phyloP scores from a whole-genome alignment of 2,329 filamentous ascomycete genomes.

The Diaporthe vexans region DNA sequence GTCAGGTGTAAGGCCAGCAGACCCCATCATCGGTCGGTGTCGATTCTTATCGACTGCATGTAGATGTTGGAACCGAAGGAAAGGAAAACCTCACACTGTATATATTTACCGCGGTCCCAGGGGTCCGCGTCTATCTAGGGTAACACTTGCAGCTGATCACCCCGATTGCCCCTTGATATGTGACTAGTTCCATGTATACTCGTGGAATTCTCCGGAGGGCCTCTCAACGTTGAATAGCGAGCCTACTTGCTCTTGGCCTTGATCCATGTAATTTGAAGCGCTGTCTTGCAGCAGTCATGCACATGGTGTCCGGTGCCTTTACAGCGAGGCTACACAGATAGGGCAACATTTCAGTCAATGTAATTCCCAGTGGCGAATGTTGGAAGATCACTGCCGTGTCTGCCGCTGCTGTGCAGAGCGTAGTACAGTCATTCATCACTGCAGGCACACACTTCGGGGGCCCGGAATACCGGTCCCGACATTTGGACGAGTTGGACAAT shows the following conservation, averaged over 20 bases:
- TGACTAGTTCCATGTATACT: neutral
- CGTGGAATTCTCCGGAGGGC: neutral
- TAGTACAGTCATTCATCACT: neutral
- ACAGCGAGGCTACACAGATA: neutral
- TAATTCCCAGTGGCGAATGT: neutral
- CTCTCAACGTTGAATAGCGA: neutral
- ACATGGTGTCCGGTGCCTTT: neutral
- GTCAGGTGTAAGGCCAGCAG: slow-evolving; percentile 21
- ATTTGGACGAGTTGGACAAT: neutral
- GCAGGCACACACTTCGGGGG: neutral
- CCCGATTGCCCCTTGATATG: neutral
- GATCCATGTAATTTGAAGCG: neutral
- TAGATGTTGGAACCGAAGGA: slow-evolving; percentile 39
- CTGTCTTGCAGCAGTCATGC: neutral
- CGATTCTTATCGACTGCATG: slow-evolving; percentile 28
- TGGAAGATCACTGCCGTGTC: neutral
- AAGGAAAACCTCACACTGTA: slow-evolving; percentile 36
- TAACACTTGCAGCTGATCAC: slow-evolving; percentile 16
- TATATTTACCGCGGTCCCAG: slow-evolving; percentile 23
- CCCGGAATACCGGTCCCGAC: neutral
- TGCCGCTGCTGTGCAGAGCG: neutral
- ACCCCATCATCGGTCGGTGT: slow-evolving; percentile 29
- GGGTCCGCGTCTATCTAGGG: slow-evolving; percentile 2
- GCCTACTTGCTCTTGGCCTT: neutral
- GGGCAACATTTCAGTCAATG: too few species aligned